Percentiles rank a stretch among this genome's conserved stretches.
These are phyloP conservation scores for Penicillium bovifimosum DNA, from an alignment of 495 filamentous ascomycete species.

Conservation along the genomic window DNA sequence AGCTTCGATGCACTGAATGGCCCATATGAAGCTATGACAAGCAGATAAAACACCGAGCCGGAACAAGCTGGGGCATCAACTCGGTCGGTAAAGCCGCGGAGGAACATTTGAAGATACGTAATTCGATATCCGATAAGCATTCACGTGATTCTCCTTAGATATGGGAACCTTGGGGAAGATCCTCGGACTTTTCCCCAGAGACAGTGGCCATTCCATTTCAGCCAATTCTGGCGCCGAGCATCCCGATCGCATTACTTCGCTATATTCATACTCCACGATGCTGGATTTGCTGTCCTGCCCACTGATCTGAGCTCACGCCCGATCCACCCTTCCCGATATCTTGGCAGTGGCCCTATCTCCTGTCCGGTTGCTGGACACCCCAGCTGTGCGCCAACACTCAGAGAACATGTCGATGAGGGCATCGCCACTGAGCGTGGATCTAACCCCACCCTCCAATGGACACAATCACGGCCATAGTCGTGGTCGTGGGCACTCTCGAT, in stretches of 20 bases:
- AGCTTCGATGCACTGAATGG: neutral
- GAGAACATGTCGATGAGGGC: conserved; percentile 39
- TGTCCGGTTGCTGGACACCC: conserved; percentile 2
- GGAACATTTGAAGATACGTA: neutral
- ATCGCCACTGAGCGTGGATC: conserved; percentile 29
- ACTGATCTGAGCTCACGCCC: conserved; percentile 1
- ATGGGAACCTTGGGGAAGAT: neutral
- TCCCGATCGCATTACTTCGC: neutral
- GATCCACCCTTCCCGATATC: conserved; percentile 8
- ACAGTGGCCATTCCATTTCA: neutral
- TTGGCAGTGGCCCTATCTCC: conserved; percentile 6
- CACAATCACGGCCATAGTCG: conserved; percentile 33
- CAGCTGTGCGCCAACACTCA: conserved; percentile 5
- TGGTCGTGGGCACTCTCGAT: conserved; percentile 39
- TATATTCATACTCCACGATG: neutral
- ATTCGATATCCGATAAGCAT: conserved; percentile 5
- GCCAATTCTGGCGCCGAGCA: neutral
- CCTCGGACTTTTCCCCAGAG: neutral
- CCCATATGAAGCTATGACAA: neutral
- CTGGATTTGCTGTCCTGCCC: neutral
- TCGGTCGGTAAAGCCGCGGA: neutral
- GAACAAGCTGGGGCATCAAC: neutral
- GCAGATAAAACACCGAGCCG: neutral
- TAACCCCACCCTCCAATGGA: conserved; percentile 23
- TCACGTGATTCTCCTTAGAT: conserved; percentile 5